phyloP scores from a whole-genome alignment of 306 rosid species.

The Oxytropis ochrocephala region DNA sequence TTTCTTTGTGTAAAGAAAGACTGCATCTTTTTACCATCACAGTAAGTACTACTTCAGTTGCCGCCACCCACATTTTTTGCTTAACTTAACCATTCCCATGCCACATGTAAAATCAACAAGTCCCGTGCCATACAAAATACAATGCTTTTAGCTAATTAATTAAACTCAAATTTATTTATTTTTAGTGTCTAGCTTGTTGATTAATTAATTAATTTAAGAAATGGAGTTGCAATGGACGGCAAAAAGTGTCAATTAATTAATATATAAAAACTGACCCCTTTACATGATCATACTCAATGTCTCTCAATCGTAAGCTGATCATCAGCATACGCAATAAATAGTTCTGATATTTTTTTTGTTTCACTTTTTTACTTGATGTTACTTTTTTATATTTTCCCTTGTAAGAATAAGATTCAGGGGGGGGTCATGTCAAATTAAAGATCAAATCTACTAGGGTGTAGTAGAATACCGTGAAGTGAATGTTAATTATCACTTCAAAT shows the following conservation, averaged over 20 bases:
- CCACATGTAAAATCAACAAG: not conserved
- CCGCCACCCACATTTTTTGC: no score
- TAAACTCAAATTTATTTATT: no score
- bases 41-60: no score
- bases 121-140: not conserved
- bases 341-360: no score
- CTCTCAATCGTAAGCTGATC: not conserved
- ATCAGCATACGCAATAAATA: not conserved
- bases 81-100: not conserved
- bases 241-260: no score
- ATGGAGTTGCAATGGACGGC: constrained; percentile 26
- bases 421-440: constrained; percentile 2
- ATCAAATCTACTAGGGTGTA: not conserved
- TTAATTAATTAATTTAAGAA: no score
- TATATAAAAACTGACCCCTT: constrained; percentile 24
- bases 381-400: not conserved
- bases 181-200: no score
- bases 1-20: no score
- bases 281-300: constrained; percentile 23
- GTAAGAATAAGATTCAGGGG: constrained; percentile 50
- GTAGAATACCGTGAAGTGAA: not conserved
- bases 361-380: not conserved
- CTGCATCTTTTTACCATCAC: not conserved
- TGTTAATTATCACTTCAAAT: not conserved
- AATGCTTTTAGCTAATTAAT: not conserved